Base-by-base conservation (phyloP, 163 green algal species). In the Scenedesmus sp. region DNA sequence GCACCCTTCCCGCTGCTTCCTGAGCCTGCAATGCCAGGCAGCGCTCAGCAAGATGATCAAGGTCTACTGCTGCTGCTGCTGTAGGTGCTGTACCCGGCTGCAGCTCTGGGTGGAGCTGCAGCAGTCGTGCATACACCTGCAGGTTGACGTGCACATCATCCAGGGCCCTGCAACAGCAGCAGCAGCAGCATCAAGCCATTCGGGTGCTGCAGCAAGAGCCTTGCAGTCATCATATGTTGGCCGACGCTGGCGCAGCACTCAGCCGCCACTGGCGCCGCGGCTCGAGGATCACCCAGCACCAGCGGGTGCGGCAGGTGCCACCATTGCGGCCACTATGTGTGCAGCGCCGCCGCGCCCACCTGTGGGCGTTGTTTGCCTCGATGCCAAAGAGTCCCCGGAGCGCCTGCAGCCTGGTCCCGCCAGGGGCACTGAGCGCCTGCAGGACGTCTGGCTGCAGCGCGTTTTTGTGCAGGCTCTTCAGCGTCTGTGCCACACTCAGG, bases 21-120 rank as follows among this genome's bases (percentile, higher is more conserved):
- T 87, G 30, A 12, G 59, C 83, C 53, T 59, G 35, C 30, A n/a
- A 1, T 81, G 22, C 12, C 15, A 65, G 37, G 30, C 68, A 44
- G 20, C 56, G 53, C 46, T 44, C 59, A 35, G 33, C 53, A 40
- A 72, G 44, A 20, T 37, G 51, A 10, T 51, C 4, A 2, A 78
- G 82, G n/a, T 76, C 35, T 84, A 43, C 43, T 89, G 84, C 84
- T 72, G 73, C 26, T 51, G 85, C 85, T 72, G 68, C 43, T 72
- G 40, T 22, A 70, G 40, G 18, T 89, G 53, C 13, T 30, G 26
- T 6, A 37, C 1, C 7, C 35, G 46, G 13, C 2, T 49, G 46
- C 40, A n/a, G 61, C 13, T 49, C 30, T 70, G n/a, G 24, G 15
- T 46, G 61, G 33, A 90, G 44, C 85, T 90, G 44, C n/a, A 46